phyloP scores from a whole-genome alignment of 2,329 filamentous ascomycete species.

The Parafenestella ontariensis region DNA sequence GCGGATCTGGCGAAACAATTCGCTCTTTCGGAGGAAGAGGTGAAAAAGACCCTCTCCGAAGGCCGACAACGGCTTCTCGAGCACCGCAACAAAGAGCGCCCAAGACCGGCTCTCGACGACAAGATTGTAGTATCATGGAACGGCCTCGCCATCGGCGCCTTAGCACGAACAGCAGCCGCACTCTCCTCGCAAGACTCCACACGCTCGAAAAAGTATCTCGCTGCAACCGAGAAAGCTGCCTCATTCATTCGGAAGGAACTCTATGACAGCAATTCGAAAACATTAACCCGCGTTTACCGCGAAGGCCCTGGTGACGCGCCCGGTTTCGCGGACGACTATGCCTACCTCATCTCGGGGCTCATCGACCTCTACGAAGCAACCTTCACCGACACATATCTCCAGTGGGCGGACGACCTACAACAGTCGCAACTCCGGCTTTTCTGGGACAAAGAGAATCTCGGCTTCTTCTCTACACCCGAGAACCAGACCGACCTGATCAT shows the following conservation, averaged over 20 bases:
- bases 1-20: constrained; percentile 77
- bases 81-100: constrained; percentile 76
- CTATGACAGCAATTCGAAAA: constrained; percentile 69
- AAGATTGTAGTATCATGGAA: constrained; percentile 91
- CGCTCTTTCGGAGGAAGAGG: constrained; percentile 72
- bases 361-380: constrained; percentile 86
- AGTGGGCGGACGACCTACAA: constrained; percentile 84
- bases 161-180: constrained; percentile 77
- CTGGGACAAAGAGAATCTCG: constrained; percentile 68
- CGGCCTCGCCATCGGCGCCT: constrained; percentile 81
- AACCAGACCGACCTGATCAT: constrained; percentile 75
- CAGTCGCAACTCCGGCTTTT: constrained; percentile 78
- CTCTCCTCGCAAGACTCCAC: constrained; percentile 67
- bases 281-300: constrained; percentile 77
- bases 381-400: constrained; percentile 74
- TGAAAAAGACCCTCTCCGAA: constrained; percentile 69
- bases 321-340: constrained; percentile 94
- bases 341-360: constrained; percentile 82
- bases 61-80: constrained; percentile 73
- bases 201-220: constrained; percentile 67
- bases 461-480: constrained; percentile 75
- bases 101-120: constrained; percentile 80
- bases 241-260: constrained; percentile 75
- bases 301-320: constrained; percentile 69
- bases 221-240: constrained; percentile 72